These are phyloP conservation scores for Trifolium subterraneum DNA, from an alignment of 306 rosid genomes.

Conservation along the genomic window DNA sequence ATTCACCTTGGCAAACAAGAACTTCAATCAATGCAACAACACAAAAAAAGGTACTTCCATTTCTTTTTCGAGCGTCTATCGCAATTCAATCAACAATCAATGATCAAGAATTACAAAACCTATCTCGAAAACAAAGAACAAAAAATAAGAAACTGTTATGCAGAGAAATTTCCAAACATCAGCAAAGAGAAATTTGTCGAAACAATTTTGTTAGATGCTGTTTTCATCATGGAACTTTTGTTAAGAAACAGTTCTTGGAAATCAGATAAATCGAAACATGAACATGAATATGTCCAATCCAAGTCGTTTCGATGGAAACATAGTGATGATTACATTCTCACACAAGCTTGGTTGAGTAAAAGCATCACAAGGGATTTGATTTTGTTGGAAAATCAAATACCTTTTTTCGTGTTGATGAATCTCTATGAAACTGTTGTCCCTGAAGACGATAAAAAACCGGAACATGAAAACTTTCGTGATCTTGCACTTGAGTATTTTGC, in stretches of 20 bases:
- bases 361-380: conserved; percentile 51
- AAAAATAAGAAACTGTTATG: conserved; percentile 30
- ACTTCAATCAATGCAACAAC: conserved; percentile 47
- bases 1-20: conserved; percentile 38
- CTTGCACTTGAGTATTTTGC: conserved; percentile 42
- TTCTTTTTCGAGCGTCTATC: conserved; percentile 38
- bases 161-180: conserved; percentile 36
- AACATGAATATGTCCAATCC: not conserved
- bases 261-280: conserved; percentile 14
- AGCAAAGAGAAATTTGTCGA: conserved; percentile 13
- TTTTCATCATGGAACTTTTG: conserved; percentile 55
- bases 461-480: conserved; percentile 12
- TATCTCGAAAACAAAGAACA: conserved; percentile 33
- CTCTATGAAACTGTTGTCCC: conserved; percentile 39
- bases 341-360: conserved; percentile 54
- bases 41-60: conserved; percentile 37
- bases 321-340: conserved; percentile 40
- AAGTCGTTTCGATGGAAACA: conserved; percentile 32
- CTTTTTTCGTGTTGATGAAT: conserved; percentile 41
- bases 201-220: conserved; percentile 44
- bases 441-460: not conserved
- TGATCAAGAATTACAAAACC: not conserved
- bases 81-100: not conserved
- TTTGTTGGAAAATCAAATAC: conserved; percentile 65
- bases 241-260: conserved; percentile 35